Evolutionary conservation across 1,139 yeast species (phyloP).

Genomic region (Neolecta irregularis): DNA sequence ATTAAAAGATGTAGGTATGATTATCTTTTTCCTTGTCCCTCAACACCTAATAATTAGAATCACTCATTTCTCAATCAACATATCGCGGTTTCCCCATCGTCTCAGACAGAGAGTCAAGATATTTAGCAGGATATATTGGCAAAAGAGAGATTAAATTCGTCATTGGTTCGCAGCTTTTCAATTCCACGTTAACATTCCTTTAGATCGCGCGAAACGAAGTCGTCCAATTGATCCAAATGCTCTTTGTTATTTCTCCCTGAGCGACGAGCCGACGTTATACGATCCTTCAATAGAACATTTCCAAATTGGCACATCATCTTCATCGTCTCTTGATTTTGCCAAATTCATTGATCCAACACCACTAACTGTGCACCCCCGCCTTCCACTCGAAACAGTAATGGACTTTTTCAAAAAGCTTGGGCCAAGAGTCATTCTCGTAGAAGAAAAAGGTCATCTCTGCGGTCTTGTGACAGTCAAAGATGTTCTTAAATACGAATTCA

Average conservation of each 20-base stretch:
- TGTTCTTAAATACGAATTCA: constrained; percentile 35
- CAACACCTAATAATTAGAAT: constrained; percentile 11
- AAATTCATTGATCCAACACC: constrained; percentile 45
- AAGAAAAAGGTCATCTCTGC: constrained; percentile 35
- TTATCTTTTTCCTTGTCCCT: not conserved
- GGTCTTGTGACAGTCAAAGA: constrained; percentile 60
- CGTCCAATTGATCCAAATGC: constrained; percentile 12
- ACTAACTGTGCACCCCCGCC: constrained; percentile 37
- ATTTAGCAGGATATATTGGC: constrained; percentile 20
- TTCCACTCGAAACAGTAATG: constrained; percentile 47
- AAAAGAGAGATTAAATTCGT: constrained; percentile 23
- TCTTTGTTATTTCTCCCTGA: constrained; percentile 18
- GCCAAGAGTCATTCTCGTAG: constrained; percentile 58
- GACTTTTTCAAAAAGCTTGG: constrained; percentile 68
- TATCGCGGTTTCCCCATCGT: constrained; percentile 46
- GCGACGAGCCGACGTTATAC: constrained; percentile 10
- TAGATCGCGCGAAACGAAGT: constrained; percentile 16
- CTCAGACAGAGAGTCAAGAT: constrained; percentile 17
- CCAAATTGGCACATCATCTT: constrained; percentile 1
- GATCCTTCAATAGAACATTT: constrained; percentile 1
- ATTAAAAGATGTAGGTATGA: constrained; percentile 18
- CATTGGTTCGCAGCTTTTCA: constrained; percentile 9
- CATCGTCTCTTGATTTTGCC: constrained; percentile 26
- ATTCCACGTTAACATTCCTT: constrained; percentile 8
- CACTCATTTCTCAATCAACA: constrained; percentile 27